Conservation (phyloP, 129 eudicot species). For the Flaveria sonorensis region DNA sequence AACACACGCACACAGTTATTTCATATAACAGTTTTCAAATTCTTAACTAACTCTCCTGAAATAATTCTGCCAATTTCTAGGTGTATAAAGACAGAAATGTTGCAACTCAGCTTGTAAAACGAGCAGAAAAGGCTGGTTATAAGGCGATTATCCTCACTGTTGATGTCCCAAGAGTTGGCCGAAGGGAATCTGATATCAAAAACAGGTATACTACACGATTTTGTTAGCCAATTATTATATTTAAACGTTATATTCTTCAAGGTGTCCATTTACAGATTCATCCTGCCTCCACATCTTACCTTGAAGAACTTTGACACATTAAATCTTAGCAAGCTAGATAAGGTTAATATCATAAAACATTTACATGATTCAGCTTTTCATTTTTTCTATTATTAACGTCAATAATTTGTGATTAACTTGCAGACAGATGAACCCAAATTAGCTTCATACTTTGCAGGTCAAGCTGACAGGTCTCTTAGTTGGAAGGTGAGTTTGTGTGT, state of each 20-base stretch:
- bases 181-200: constrained; percentile 94
- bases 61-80: constrained; percentile 37
- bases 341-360: constrained; percentile 40
- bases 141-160: constrained; percentile 92
- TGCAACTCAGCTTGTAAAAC: constrained; percentile 69
- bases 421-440: constrained; percentile 92
- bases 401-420: constrained; percentile 21
- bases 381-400: background rate
- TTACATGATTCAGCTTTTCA: background rate
- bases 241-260: constrained; percentile 5
- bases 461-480: constrained; percentile 82
- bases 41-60: background rate
- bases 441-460: constrained; percentile 86
- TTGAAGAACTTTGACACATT: constrained; percentile 81
- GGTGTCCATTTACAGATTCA: constrained; percentile 50
- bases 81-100: constrained; percentile 83
- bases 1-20: constrained; percentile 6
- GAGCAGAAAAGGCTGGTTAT: constrained; percentile 95
- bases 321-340: constrained; percentile 78
- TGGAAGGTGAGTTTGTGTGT: constrained; percentile 61
- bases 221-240: background rate
- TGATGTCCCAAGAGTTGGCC: constrained; percentile 89
- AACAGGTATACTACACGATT: constrained; percentile 57
- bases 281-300: constrained; percentile 64
- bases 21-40: background rate